Evolutionary conservation across 768 basidiomycete species (phyloP), one percentile per base, ranked within the genome.

Genomic region (Amanita rubescens): DNA sequence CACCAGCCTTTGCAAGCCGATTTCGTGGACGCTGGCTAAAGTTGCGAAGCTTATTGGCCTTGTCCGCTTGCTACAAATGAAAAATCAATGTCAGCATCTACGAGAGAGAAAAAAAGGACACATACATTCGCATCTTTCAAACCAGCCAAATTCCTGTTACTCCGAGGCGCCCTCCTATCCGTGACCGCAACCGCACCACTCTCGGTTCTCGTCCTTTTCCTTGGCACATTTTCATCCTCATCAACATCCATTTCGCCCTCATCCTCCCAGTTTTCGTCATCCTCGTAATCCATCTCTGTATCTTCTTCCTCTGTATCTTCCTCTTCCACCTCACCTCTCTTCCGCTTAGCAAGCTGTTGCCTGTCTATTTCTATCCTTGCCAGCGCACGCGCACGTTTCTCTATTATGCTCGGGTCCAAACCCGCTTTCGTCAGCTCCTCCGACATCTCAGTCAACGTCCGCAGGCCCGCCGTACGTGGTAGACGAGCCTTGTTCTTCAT

Each of bases 11-110:
- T 22, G 92, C 95, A 41, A 84, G 77, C 76, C 83, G 82, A 67
- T 95, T 95, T 55, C 92, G 86, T 51, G 79, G 80, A 59, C 95
- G 78, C 67, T 95, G 93, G 5, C 85, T 86, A 51, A 95, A 79
- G 62, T 91, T 90, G 59, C 90, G 87, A 54, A 97, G 75, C 63
- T 86, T 82, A 67, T 80, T 71, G 15, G 95, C 90, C 64, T 85
- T 86, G 56, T 81, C 75, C 30, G 76, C 81, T 85, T 96, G 91
- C 84, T 90, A 59, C 35, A 59, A 38, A n/a, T 55, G 10, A 20
- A 43, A 47, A 25, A 50, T 43, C 15, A 59, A n/a, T 22, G 25
- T 62, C 48, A 51, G 51, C 56, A 48, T 25, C 32, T 34, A 20
- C 7, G 9, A 32, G 17, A 24, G 35, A 42, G 5, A 45, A 51